phyloP scores from a whole-genome alignment of 495 filamentous ascomycete species.

The Thermothielavioides terrestris region DNA sequence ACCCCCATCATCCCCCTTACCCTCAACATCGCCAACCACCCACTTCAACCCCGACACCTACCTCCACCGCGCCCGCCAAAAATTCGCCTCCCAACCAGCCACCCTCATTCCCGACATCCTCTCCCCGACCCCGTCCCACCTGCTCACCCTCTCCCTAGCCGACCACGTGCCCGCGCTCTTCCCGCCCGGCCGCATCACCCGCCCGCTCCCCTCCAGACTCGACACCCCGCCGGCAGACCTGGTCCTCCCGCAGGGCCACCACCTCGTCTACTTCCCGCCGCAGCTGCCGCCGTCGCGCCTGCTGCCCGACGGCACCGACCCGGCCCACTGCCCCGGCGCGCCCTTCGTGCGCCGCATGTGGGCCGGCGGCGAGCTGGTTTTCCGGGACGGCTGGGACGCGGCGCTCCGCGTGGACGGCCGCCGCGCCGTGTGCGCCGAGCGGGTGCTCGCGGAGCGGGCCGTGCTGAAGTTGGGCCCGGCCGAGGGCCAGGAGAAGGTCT shows the following conservation, averaged over 20 bases:
- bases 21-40: not conserved
- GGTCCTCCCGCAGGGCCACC: constrained; percentile 54
- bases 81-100: constrained; percentile 37
- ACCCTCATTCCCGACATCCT: constrained; percentile 57
- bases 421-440: constrained; percentile 53
- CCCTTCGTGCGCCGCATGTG: constrained; percentile 69
- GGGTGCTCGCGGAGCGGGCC: constrained; percentile 42
- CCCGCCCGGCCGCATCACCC: not conserved
- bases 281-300: constrained; percentile 46
- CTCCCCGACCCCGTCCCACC: constrained; percentile 53
- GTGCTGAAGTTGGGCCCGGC: constrained; percentile 37
- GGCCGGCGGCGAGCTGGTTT: constrained; percentile 56
- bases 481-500: constrained; percentile 31
- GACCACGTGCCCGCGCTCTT: constrained; percentile 43
- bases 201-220: not conserved
- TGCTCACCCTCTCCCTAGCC: constrained; percentile 53
- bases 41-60: constrained; percentile 9
- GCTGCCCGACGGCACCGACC: constrained; percentile 63
- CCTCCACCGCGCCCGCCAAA: constrained; percentile 2
- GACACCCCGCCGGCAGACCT: constrained; percentile 18
- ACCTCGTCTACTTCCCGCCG: constrained; percentile 65
- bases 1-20: not conserved
- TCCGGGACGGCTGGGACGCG: constrained; percentile 10
- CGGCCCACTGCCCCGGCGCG: constrained; percentile 53
- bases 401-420: constrained; percentile 39